Conservation (phyloP, 2,329 filamentous ascomycete species). For the Xylaria sp. region DNA sequence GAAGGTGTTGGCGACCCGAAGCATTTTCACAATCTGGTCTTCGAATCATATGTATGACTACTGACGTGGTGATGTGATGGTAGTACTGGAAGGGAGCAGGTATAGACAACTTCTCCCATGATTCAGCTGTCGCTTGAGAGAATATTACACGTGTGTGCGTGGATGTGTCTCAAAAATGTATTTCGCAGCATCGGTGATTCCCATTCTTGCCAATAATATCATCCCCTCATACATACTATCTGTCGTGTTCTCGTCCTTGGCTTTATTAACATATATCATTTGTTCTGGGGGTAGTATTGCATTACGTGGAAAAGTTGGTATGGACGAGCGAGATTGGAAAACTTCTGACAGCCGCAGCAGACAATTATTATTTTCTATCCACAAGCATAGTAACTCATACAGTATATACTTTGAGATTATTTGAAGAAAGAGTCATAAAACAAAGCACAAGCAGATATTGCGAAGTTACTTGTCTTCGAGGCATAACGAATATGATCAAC, state of each 20-base stretch:
- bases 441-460: no score
- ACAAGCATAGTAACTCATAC: no score
- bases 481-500: no score
- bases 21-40: not conserved
- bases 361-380: no score
- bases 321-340: no score
- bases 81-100: not conserved
- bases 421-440: no score
- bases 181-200: not conserved
- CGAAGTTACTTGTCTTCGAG: no score
- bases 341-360: no score
- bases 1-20: slow-evolving; percentile 4
- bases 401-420: no score
- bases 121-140: not conserved
- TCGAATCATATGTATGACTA: slow-evolving; percentile 6
- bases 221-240: not conserved
- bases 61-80: slow-evolving; percentile 1
- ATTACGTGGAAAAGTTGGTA: no score
- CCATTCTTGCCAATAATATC: not conserved
- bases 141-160: not conserved
- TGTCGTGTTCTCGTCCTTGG: not conserved
- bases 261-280: no score
- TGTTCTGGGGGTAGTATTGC: no score
- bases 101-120: not conserved
- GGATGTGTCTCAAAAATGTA: not conserved